These are phyloP conservation scores for Tolypocladium sp. DNA, from an alignment of 2,329 filamentous ascomycete species.

Conservation along the genomic window DNA sequence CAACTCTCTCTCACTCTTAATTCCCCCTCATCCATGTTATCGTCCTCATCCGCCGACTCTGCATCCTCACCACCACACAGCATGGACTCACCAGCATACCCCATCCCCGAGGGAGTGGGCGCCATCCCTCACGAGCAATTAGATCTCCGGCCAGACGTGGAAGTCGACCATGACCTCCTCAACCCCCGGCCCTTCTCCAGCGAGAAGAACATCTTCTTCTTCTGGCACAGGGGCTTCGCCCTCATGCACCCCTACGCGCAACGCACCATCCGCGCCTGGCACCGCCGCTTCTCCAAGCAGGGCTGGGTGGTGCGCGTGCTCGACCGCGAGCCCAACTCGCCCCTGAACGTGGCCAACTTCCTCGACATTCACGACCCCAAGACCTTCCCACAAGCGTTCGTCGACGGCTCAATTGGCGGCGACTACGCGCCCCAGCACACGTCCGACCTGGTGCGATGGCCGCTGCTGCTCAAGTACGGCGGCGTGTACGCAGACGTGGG, in stretches of 20 bases:
- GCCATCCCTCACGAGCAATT: constrained; percentile 27
- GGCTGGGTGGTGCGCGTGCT: constrained; percentile 47
- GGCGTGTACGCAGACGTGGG: constrained; percentile 51
- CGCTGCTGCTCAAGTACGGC: constrained; percentile 45
- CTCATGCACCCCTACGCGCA: constrained; percentile 41
- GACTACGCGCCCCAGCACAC: constrained; percentile 42
- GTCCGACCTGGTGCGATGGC: constrained; percentile 49
- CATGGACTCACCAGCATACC: constrained; percentile 1
- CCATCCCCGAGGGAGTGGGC: constrained; percentile 24
- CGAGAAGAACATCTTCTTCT: constrained; percentile 49
- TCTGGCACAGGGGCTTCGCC: constrained; percentile 43
- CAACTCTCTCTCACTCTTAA: neutral
- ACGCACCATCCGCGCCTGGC: constrained; percentile 44
- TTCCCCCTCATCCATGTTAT: neutral
- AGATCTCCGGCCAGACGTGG: constrained; percentile 35
- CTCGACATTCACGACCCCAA: constrained; percentile 33
- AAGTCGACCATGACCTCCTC: constrained; percentile 32
- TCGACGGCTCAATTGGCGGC: constrained; percentile 36
- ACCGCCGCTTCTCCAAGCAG: constrained; percentile 38
- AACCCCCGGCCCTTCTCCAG: constrained; percentile 26
- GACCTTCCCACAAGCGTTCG: constrained; percentile 40
- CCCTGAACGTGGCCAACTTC: constrained; percentile 38
- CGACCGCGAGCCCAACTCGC: constrained; percentile 31
- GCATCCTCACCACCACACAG: neutral
- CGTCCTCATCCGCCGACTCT: neutral